A percentile compares a stretch with the other conserved stretches of the same genome.
Evolutionary conservation across 2,329 filamentous ascomycete species (phyloP).

Genomic region (Penicillium sp.): DNA sequence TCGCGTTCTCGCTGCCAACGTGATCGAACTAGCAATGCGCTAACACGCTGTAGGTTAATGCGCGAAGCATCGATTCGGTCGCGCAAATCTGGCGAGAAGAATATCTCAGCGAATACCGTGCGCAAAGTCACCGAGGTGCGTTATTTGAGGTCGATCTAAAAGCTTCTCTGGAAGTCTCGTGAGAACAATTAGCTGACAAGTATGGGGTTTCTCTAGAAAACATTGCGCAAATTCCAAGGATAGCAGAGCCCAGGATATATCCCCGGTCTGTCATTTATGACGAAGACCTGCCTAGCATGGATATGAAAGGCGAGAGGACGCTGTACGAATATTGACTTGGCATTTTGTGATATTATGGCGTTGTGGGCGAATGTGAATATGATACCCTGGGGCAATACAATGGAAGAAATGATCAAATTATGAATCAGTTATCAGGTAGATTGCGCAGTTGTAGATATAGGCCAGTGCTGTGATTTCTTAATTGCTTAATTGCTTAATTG

Average conservation of each 20-base stretch:
- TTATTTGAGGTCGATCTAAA: neutral
- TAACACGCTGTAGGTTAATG: slow-evolving; percentile 57
- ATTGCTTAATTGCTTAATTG: neutral
- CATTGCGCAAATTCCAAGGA: slow-evolving; percentile 67
- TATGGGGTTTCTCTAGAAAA: slow-evolving; percentile 49
- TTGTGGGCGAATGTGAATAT: neutral
- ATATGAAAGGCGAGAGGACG: neutral
- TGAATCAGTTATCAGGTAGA: neutral
- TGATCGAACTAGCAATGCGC: neutral
- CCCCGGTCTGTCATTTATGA: neutral
- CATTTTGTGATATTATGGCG: slow-evolving; percentile 7
- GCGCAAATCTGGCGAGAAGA: slow-evolving; percentile 69
- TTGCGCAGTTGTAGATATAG: neutral
- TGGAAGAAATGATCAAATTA: neutral
- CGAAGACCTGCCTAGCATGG: neutral
- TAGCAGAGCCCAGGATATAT: slow-evolving; percentile 36
- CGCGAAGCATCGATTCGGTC: slow-evolving; percentile 76
- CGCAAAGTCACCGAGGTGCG: slow-evolving; percentile 73
- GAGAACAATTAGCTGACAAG: slow-evolving; percentile 1
- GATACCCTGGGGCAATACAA: slow-evolving; percentile 1
- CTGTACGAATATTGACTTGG: neutral
- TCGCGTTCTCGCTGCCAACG: neutral
- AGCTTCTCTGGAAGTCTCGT: neutral
- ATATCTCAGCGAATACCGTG: slow-evolving; percentile 71
- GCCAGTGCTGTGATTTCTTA: neutral